Evolutionary conservation across 352 stramenopile species (phyloP).

Genomic region (Pythium phragmiticola): DNA sequence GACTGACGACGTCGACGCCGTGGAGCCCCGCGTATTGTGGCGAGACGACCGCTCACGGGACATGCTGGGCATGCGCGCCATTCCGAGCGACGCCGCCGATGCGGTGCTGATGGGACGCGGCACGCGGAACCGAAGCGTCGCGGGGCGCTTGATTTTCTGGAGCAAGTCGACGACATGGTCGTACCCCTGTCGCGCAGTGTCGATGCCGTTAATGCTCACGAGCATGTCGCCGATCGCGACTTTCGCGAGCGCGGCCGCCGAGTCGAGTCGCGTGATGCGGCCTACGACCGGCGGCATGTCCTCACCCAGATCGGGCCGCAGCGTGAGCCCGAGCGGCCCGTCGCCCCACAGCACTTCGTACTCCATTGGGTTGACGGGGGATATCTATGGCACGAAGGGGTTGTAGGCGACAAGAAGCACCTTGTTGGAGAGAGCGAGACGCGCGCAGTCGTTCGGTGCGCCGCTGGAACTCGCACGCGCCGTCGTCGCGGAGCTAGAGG

Average conservation of each 20-base stretch:
- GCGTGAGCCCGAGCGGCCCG: conserved; percentile 74
- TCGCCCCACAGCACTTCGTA: conserved; percentile 88
- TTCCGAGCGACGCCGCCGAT: conserved; percentile 8
- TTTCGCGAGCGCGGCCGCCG: conserved; percentile 72
- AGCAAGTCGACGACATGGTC: conserved; percentile 80
- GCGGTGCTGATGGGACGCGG: conserved; percentile 43
- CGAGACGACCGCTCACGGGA: conserved; percentile 18
- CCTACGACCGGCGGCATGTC: conserved; percentile 88
- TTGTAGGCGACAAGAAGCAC: not conserved
- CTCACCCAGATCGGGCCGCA: conserved; percentile 79
- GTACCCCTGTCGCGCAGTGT: conserved; percentile 85
- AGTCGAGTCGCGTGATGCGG: conserved; percentile 85
- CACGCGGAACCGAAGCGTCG: conserved; percentile 81
- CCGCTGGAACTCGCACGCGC: not conserved
- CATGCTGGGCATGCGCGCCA: conserved; percentile 18
- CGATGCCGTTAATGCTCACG: conserved; percentile 86
- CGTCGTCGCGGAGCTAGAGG: conserved; percentile 16
- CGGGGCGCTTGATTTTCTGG: conserved; percentile 79
- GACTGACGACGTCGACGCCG: conserved; percentile 27
- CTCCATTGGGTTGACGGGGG: conserved; percentile 53
- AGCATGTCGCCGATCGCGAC: conserved; percentile 87
- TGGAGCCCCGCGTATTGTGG: conserved; percentile 28
- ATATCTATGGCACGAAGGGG: not conserved
- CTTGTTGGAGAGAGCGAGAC: conserved; percentile 7
- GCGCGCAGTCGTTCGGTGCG: not conserved